These are phyloP conservation scores for Zymoseptoria pseudotritici DNA, from an alignment of 2,329 filamentous ascomycete genomes.

Conservation along the genomic window DNA sequence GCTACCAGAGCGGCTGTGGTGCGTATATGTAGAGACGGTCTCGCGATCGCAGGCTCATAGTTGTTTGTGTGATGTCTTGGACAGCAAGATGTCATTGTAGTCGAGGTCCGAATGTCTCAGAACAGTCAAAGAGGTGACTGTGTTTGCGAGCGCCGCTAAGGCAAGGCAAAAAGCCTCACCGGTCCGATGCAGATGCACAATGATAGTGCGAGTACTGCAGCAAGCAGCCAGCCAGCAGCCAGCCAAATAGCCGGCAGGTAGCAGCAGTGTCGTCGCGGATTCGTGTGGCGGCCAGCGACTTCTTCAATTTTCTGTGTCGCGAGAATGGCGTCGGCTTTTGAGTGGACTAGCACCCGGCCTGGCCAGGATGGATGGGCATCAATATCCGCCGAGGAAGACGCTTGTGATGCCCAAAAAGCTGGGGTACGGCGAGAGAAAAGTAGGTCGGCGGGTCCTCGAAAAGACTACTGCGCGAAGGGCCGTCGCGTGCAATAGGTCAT, in stretches of 20 bases:
- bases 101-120: background rate
- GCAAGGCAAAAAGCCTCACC: background rate
- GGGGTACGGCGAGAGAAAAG: background rate
- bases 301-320: background rate
- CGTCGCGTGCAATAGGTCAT: background rate
- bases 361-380: background rate
- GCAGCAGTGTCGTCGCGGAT: background rate
- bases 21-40: background rate
- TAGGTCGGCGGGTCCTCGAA: background rate
- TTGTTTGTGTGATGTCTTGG: background rate
- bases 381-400: background rate
- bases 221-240: background rate
- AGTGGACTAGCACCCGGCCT: background rate
- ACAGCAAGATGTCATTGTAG: background rate
- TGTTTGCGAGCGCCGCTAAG: background rate
- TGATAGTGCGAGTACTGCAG: background rate
- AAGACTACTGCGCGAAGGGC: background rate
- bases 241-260: background rate
- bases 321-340: background rate
- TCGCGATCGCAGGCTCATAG: background rate
- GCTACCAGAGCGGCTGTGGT: background rate
- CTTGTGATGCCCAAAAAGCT: background rate
- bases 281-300: background rate
- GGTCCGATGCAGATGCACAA: background rate
- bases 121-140: background rate